phyloP scores from a whole-genome alignment of 768 basidiomycete species.

The Pisolithus marmoratus region DNA sequence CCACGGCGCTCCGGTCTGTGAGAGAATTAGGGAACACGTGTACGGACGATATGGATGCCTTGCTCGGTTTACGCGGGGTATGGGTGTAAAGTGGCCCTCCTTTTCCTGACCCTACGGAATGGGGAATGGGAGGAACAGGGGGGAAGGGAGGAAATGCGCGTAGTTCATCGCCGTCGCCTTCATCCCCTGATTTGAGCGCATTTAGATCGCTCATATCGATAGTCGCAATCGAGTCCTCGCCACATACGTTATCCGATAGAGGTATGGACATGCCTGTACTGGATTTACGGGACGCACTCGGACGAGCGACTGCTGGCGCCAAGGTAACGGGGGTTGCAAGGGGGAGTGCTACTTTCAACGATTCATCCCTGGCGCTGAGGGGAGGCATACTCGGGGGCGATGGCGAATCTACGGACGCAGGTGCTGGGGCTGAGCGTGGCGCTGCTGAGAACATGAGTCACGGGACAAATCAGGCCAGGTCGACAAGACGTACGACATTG shows the following conservation, averaged over 20 bases:
- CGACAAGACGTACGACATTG: background rate
- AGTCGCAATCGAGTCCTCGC: constrained; percentile 22
- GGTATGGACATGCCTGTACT: background rate
- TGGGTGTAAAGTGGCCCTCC: constrained; percentile 16
- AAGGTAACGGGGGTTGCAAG: constrained; percentile 4
- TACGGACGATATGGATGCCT: constrained; percentile 7
- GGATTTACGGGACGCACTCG: constrained; percentile 12
- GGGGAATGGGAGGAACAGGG: constrained; percentile 8
- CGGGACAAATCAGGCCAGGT: background rate
- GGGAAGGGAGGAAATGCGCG: constrained; percentile 23
- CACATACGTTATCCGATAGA: constrained; percentile 1
- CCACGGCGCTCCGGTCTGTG: background rate
- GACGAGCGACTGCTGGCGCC: constrained; percentile 15
- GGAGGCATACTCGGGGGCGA: background rate
- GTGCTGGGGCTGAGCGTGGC: background rate
- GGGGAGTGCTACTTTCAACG: constrained; percentile 5
- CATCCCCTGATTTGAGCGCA: constrained; percentile 24
- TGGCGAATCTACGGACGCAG: background rate
- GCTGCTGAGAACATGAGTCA: background rate
- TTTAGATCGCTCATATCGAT: constrained; percentile 29
- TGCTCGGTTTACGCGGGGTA: constrained; percentile 18
- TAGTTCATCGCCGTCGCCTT: constrained; percentile 19
- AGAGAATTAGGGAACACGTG: constrained; percentile 7
- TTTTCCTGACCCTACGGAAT: background rate
- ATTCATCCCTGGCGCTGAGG: background rate